Percentiles rank a stretch among this genome's conserved stretches.
phyloP scores from a whole-genome alignment of 2,329 filamentous ascomycete species.

The Paecilomyces formosus region DNA sequence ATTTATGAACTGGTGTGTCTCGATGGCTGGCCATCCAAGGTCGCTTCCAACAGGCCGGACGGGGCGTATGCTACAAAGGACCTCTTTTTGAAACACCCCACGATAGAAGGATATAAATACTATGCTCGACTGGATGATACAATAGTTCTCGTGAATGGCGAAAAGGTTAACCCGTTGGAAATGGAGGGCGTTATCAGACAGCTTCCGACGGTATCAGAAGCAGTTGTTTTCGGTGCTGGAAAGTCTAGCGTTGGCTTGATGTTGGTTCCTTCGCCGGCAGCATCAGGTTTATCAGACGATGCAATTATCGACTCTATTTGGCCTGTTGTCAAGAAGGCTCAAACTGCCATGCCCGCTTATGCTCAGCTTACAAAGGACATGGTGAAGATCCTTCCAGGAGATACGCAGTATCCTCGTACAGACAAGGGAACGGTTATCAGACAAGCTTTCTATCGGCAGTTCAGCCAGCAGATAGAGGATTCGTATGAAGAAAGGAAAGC shows the following conservation, averaged over 20 bases:
- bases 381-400: conserved; percentile 41
- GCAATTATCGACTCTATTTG: conserved; percentile 44
- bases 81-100: conserved; percentile 40
- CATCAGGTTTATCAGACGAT: conserved; percentile 32
- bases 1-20: conserved; percentile 30
- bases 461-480: conserved; percentile 40
- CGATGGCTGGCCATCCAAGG: conserved; percentile 32
- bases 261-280: conserved; percentile 44
- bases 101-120: conserved; percentile 30
- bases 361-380: conserved; percentile 48
- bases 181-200: conserved; percentile 8
- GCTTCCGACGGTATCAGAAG: conserved; percentile 5
- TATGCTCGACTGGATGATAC: conserved; percentile 8
- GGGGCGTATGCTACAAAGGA: conserved; percentile 46
- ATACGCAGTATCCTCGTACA: conserved; percentile 43
- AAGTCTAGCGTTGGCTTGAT: conserved; percentile 29
- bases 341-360: conserved; percentile 45
- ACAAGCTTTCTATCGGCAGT: conserved; percentile 43
- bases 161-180: conserved; percentile 13
- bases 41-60: conserved; percentile 38
- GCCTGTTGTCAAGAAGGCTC: conserved; percentile 46
- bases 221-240: conserved; percentile 9
- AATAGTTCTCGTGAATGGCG: conserved; percentile 10
- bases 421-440: conserved; percentile 54
- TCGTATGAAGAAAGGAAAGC: conserved; percentile 29